Evolutionary conservation across 1,139 yeast species (phyloP), one percentile per base, ranked within the genome.

Genomic region (Yamadazyma dendronema): DNA sequence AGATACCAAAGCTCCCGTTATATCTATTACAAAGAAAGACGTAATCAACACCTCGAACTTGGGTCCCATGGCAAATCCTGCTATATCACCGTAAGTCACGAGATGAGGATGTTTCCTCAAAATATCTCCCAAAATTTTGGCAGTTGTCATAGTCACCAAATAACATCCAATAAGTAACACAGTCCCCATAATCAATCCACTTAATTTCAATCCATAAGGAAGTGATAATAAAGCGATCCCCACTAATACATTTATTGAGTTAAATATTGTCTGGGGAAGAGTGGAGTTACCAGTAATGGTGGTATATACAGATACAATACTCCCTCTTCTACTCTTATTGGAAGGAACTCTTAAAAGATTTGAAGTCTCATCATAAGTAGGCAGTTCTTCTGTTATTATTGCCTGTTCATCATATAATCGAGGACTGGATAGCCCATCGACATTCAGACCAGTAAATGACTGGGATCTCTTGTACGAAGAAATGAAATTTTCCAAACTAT

Each of bases 211-310:
- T 0, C 92, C 97, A 49, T 84, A 71, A 0, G 97, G 96, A 34
- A 90, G 67, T 1, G 96, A 83, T 26, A 90, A 69, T 52, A 90
- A 72, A 3, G 96, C 97, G 32, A 90, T 79, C 0, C 97, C 97
- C 51, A 89, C 79, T 30, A 89, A 65, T 0, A 89, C 85, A 56
- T 90, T 90, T 39, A 89, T 81, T 3, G 95, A 80, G 56, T 90
- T 90, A 67, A 90, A 88, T 15, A 86, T 67, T 0, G 97, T 90
- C 57, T 90, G 97, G 1, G 90, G 84, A 0, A 81, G 83, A 0
- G 97, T 89, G 0, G 73, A 67, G 30, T 51, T 52, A 3, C 70
- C 71, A 1, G 48, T 46, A 2, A 47, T 44, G 31, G 39, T 36
- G 21, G 44, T 37, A 38, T 31, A 31, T 46, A 36, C 34, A 40